Evolutionary conservation across 106 monocot species (phyloP).

Genomic region (Hemerocallis citrina): DNA sequence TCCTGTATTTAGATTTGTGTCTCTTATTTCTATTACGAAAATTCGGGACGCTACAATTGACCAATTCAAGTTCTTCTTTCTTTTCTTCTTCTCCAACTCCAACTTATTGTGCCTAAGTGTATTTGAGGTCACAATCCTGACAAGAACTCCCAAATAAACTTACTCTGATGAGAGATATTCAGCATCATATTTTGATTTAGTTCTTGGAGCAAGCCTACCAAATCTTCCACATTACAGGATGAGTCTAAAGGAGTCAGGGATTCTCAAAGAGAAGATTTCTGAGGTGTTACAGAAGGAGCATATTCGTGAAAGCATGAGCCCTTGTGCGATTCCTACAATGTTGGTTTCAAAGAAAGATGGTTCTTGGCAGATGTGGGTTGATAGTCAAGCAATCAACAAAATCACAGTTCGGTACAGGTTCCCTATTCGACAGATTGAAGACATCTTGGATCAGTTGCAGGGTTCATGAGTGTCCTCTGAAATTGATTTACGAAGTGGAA

Average conservation of each 20-base stretch:
- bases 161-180: background rate
- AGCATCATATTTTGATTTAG: background rate
- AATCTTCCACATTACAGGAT: background rate
- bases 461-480: background rate
- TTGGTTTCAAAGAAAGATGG: background rate
- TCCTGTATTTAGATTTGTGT: too few species aligned
- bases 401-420: background rate
- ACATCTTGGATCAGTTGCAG: background rate
- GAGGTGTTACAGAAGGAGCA: background rate
- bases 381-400: background rate
- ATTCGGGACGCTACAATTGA: too few species aligned
- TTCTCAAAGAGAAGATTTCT: background rate
- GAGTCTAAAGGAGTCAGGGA: background rate
- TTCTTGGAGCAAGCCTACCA: background rate
- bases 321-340: background rate
- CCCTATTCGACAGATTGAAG: background rate
- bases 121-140: too few species aligned
- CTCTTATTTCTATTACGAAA: too few species aligned
- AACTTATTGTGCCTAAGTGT: too few species aligned
- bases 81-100: too few species aligned
- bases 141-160: background rate
- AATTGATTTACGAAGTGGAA: background rate
- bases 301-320: background rate
- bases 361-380: background rate
- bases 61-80: too few species aligned